Evolutionary conservation across 768 basidiomycete genomes (phyloP).

Genomic region (Tulasnella sp.): DNA sequence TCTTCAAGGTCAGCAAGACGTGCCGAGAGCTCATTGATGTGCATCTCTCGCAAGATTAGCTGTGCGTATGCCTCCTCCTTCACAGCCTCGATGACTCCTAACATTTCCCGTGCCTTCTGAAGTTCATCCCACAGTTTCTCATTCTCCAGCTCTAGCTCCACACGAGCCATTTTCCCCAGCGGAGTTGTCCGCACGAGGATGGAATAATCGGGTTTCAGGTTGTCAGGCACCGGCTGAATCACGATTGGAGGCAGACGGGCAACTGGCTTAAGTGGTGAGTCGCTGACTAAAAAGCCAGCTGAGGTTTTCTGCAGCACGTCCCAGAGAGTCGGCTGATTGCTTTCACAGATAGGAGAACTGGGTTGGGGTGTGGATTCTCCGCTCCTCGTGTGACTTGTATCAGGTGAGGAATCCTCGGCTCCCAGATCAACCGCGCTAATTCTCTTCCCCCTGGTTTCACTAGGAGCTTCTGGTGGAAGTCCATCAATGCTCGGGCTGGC

Average conservation of each 20-base stretch:
- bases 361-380: background rate
- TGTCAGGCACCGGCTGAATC: background rate
- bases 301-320: background rate
- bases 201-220: background rate
- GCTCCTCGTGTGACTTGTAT: background rate
- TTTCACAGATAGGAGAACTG: background rate
- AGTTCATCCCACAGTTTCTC: background rate
- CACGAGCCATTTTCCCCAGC: background rate
- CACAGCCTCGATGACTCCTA: background rate
- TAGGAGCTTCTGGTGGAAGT: background rate
- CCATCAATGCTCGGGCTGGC: background rate
- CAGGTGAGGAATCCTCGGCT: background rate
- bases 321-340: background rate
- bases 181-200: background rate
- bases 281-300: background rate
- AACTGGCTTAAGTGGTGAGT: background rate
- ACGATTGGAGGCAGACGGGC: background rate
- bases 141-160: background rate
- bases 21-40: background rate
- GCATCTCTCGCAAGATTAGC: background rate
- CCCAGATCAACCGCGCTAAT: background rate
- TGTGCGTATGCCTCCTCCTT: conserved; percentile 1
- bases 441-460: background rate
- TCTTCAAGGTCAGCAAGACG: background rate
- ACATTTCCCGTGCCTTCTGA: background rate